Conservation (phyloP, 805 yeast species). For the Ogataea henricii region DNA sequence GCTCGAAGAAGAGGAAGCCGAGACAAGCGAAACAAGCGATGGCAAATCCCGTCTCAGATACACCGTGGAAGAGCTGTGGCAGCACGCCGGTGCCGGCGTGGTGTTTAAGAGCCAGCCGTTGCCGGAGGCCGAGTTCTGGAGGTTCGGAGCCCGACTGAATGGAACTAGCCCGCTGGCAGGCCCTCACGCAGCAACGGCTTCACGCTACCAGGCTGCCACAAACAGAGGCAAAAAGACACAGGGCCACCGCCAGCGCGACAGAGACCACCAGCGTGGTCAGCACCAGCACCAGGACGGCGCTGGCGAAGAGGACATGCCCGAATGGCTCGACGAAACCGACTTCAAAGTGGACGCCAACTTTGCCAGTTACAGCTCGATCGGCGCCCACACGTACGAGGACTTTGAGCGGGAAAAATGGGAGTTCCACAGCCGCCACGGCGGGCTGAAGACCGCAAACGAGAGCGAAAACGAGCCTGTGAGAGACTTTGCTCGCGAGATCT, state of each 20-base stretch:
- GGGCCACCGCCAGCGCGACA: conserved; percentile 3
- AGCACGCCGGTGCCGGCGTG: conserved; percentile 15
- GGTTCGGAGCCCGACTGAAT: conserved; percentile 22
- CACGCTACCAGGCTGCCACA: not conserved
- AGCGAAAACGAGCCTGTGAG: not conserved
- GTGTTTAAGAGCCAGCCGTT: conserved; percentile 20
- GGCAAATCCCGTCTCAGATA: conserved; percentile 13
- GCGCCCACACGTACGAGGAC: conserved; percentile 31
- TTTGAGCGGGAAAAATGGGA: conserved; percentile 32
- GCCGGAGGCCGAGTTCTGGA: conserved; percentile 28
- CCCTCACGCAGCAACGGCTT: not conserved
- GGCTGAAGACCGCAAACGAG: conserved; percentile 2
- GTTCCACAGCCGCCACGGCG: conserved; percentile 23
- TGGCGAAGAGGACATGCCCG: conserved; percentile 29
- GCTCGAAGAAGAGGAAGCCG: conserved; percentile 10
- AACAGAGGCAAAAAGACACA: conserved; percentile 5
- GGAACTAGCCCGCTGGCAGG: conserved; percentile 1
- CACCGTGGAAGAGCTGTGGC: conserved; percentile 20
- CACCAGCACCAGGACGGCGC: conserved; percentile 10
- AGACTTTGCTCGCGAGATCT: not conserved
- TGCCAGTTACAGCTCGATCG: conserved; percentile 26
- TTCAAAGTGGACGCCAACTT: conserved; percentile 35
- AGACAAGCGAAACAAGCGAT: not conserved
- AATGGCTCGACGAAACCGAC: conserved; percentile 36
- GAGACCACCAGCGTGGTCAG: conserved; percentile 1